Evolutionary conservation across 2,329 filamentous ascomycete genomes (phyloP), one percentile per base, ranked within the genome.

Genomic region (Aspergillus texensis): DNA sequence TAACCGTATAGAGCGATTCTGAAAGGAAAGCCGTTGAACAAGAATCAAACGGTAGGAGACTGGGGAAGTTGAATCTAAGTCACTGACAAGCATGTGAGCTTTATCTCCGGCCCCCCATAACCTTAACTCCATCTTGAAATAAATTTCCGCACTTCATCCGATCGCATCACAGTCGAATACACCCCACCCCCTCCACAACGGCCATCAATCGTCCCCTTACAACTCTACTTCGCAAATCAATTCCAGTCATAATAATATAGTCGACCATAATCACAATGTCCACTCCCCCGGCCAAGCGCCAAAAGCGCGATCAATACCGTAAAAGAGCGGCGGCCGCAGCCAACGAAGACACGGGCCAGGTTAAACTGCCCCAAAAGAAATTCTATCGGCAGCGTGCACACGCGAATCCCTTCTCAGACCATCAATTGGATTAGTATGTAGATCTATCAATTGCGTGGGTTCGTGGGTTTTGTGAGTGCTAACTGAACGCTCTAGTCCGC

Each of bases 321-420:
- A 83, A 83, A 61, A 79, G 82, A 59, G 83, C 84, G 58, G 62
- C 70, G 58, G 65, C 72, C 61, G 64, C 66, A 61, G 54, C 65
- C 67, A 67, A 68, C 46, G 71, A 75, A 56, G 70, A 66, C 39
- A 68, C 70, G 41, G 67, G 63, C 39, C 66, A 81, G 45, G 80
- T 87, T 9, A 85, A 88, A 71, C 81, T 97, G 72, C 95, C 95
- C 11, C 90, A 92, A 80, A 99, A 99, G 84, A 94, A 91, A 82
- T 97, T 95, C 81, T 99, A 97, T 78, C 88, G 95, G 61, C 95
- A 99, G 80, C 88, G 95, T 78, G 95, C 95, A 43, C 95, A 99
- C 81, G 95, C 95, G 67, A 99, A 99, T 81, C 94, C 94, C 8
- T 99, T 99, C 81, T 97, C 94, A 3, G 95, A 99, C 74, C 95